These are phyloP conservation scores for Pharnaceum exiguum DNA, from an alignment of 148 eudicot species.

Conservation along the genomic window DNA sequence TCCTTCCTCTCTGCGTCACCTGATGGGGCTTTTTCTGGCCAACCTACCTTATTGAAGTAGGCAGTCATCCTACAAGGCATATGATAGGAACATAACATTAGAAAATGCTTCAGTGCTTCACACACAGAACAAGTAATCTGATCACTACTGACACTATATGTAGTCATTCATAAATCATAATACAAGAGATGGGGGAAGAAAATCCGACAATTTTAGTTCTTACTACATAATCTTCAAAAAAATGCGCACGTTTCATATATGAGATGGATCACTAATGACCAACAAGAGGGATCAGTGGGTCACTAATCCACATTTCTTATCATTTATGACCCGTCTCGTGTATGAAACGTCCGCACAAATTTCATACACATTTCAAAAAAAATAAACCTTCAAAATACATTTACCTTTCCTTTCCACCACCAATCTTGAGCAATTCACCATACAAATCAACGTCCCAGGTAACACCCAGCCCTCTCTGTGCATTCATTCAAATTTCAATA, in stretches of 20 bases:
- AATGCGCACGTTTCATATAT: too few relatives aligned
- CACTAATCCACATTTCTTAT: too few relatives aligned
- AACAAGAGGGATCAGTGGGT: too few relatives aligned
- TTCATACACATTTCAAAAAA: too few relatives aligned
- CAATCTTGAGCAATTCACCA: constrained; percentile 95
- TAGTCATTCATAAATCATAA: too few relatives aligned
- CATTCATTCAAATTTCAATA: constrained; percentile 15
- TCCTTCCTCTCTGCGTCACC: constrained; percentile 78
- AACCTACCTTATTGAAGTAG: constrained; percentile 76
- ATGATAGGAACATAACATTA: not conserved
- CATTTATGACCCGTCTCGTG: too few relatives aligned
- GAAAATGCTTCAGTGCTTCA: not conserved
- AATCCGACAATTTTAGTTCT: too few relatives aligned
- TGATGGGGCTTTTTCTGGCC: constrained; percentile 95
- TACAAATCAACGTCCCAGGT: constrained; percentile 97
- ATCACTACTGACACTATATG: too few relatives aligned
- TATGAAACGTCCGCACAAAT: too few relatives aligned
- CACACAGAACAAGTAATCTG: not conserved
- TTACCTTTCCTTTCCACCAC: constrained; percentile 99
- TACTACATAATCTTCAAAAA: too few relatives aligned
- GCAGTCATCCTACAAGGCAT: constrained; percentile 79
- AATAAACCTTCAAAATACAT: not conserved
- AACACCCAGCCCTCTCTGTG: constrained; percentile 56
- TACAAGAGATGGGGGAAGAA: too few relatives aligned
- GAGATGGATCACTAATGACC: too few relatives aligned